Evolutionary conservation across 2,329 filamentous ascomycete genomes (phyloP), one percentile per base, ranked within the genome.

Genomic region (Fusarium illudens): DNA sequence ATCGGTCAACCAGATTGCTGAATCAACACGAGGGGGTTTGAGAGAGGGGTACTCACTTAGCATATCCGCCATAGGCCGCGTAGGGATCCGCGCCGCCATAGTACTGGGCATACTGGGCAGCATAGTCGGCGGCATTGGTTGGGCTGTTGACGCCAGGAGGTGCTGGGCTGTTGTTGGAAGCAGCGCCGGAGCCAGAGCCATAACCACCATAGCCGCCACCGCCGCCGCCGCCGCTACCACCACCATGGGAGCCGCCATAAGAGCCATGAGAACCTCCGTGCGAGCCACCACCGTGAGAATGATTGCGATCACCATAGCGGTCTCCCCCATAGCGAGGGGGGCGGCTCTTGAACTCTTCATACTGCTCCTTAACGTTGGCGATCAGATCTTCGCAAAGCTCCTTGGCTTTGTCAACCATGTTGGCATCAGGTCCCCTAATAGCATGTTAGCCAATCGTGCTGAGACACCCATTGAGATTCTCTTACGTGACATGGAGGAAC

Each of bases 401-500:
- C 78, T 96, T 97, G 34, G 93, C 96, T 71, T 89, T 90, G 63
- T 94, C 87, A 32, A 99, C 95, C 84, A 96, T 93, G 64, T 88
- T 87, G 15, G 92, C 87, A 76, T 97, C 93, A 7, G 96, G 96
- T 6, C 94, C 95, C 65, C 93, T 97, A 69, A 29, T 7, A 65
- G 20, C 33, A 32, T 57, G 72, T 84, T 65, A 84, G 39, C 22
- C 39, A 80, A 50, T 33, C 17, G 9, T 4, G 4, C 8, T 12
- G 13, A n/a, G 19, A 12, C n/a, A 22, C 2, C 10, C 22, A 13
- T 33, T 10, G 20, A 30, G 27, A 6, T 32, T 22, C 27, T 86
- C 92, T 78, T 86, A 96, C 92, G 96, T 92, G 70, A 98, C 94
- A 79, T 98, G 94, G 46, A 99, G 86, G 76, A 94, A 98, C 94